Percentiles rank a stretch among this genome's conserved stretches.
Conservation (phyloP, 257 asterid genomes). For the Fraxinus americana region DNA sequence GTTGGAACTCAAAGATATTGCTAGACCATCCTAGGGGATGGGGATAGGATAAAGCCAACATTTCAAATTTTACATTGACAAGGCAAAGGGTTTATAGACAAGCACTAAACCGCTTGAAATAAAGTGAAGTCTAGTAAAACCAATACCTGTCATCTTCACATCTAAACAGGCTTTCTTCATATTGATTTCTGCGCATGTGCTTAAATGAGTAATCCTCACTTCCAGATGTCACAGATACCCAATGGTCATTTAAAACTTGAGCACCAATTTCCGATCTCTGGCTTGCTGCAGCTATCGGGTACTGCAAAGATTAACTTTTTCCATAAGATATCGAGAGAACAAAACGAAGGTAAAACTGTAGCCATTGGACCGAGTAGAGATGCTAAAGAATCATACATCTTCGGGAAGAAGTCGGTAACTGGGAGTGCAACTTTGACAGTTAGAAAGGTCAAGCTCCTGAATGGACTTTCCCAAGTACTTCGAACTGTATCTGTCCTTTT, state of each 20-base stretch:
- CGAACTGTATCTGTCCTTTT: too few relatives aligned
- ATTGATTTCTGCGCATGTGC: constrained; percentile 51
- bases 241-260: constrained; percentile 79
- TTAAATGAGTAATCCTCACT: constrained; percentile 67
- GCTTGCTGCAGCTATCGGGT: constrained; percentile 79
- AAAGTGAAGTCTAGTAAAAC: not conserved
- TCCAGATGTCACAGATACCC: constrained; percentile 99
- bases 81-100: not conserved
- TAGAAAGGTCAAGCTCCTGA: constrained; percentile 94
- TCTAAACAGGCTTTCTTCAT: constrained; percentile 46
- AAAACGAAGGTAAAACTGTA: too few relatives aligned
- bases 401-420: constrained; percentile 59
- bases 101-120: not conserved
- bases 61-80: not conserved
- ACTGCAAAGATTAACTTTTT: constrained; percentile 41
- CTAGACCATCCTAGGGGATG: not conserved
- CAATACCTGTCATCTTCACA: constrained; percentile 75
- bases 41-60: not conserved
- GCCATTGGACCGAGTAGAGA: too few relatives aligned
- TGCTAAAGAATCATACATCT: not conserved
- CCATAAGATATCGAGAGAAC: too few relatives aligned
- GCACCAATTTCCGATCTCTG: constrained; percentile 64
- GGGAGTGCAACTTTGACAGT: constrained; percentile 59
- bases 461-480: constrained; percentile 72
- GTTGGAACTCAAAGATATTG: not conserved